These are phyloP conservation scores for Bjerkandera adusta DNA, from an alignment of 1,284 basidiomycete species.

Conservation along the genomic window DNA sequence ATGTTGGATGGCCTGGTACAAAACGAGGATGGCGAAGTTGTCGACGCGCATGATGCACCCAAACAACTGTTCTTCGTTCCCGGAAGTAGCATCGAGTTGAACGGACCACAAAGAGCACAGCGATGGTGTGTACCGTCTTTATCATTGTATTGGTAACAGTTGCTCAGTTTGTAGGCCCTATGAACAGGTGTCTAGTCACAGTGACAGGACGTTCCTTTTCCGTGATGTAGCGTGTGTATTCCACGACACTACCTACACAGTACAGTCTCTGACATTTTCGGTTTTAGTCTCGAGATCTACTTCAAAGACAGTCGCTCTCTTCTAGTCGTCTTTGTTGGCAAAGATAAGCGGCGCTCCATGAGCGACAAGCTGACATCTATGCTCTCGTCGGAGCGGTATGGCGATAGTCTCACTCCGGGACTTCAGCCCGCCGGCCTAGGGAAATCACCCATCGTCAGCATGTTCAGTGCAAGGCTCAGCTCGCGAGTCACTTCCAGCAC, in stretches of 20 bases:
- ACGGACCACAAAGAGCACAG: slow-evolving; percentile 73
- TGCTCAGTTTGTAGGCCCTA: slow-evolving; percentile 60
- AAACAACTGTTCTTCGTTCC: slow-evolving; percentile 82
- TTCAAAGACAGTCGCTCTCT: slow-evolving; percentile 87
- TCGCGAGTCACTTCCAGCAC: slow-evolving; percentile 41
- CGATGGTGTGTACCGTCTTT: slow-evolving; percentile 58
- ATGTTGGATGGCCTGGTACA: slow-evolving; percentile 94
- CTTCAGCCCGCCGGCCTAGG: slow-evolving; percentile 30
- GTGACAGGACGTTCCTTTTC: slow-evolving; percentile 85
- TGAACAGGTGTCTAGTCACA: slow-evolving; percentile 74
- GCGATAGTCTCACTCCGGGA: slow-evolving; percentile 38
- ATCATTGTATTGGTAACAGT: slow-evolving; percentile 2
- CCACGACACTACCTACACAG: slow-evolving; percentile 9
- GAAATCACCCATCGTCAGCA: slow-evolving; percentile 56
- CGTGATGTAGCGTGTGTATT: slow-evolving; percentile 82
- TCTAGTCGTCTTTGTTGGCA: slow-evolving; percentile 75
- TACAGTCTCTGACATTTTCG: too few relatives aligned
- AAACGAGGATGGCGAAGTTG: slow-evolving; percentile 83
- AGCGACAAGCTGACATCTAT: slow-evolving; percentile 59
- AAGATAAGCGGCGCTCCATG: slow-evolving; percentile 61
- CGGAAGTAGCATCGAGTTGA: slow-evolving; percentile 78
- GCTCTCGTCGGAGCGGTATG: slow-evolving; percentile 36
- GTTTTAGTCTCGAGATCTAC: slow-evolving; percentile 81
- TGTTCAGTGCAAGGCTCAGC: slow-evolving; percentile 37
- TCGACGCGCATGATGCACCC: slow-evolving; percentile 87